Percentiles rank a stretch among this genome's conserved stretches.
These are phyloP conservation scores for Hypoxylon sp. DNA, from an alignment of 2,329 filamentous ascomycete genomes.

Conservation along the genomic window DNA sequence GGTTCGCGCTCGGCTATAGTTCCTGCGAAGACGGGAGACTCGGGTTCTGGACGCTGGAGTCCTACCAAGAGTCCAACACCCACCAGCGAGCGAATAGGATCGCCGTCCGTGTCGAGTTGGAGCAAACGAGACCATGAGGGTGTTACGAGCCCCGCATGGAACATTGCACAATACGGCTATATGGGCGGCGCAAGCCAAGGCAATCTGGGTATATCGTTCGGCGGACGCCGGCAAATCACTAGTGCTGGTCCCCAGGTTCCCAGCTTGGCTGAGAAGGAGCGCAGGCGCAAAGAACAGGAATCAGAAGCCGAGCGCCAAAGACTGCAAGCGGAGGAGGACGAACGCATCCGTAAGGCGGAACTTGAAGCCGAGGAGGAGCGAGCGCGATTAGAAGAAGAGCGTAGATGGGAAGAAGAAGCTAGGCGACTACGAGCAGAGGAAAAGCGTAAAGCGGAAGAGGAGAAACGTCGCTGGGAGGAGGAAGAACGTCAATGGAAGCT, in stretches of 20 bases:
- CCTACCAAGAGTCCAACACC: slow-evolving; percentile 72
- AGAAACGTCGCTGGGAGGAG: slow-evolving; percentile 82
- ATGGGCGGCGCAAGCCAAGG: slow-evolving; percentile 98
- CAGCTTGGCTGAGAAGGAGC: slow-evolving; percentile 87
- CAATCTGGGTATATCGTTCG: slow-evolving; percentile 94
- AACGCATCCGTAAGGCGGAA: slow-evolving; percentile 63
- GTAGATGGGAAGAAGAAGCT: slow-evolving; percentile 76
- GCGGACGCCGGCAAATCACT: slow-evolving; percentile 92
- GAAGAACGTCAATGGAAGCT: slow-evolving; percentile 82
- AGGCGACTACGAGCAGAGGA: slow-evolving; percentile 71
- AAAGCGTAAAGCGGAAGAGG: slow-evolving; percentile 75
- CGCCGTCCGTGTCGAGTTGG: slow-evolving; percentile 84
- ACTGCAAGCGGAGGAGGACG: slow-evolving; percentile 67
- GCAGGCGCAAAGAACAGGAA: slow-evolving; percentile 68
- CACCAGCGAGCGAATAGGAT: slow-evolving; percentile 62
- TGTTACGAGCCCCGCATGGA: slow-evolving; percentile 91
- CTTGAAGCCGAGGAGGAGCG: slow-evolving; percentile 72
- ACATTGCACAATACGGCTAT: slow-evolving; percentile 98
- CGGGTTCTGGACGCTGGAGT: slow-evolving; percentile 70
- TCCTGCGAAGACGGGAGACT: slow-evolving; percentile 68
- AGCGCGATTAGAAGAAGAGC: slow-evolving; percentile 74
- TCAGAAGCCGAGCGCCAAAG: slow-evolving; percentile 73
- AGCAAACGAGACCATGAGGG: slow-evolving; percentile 87
- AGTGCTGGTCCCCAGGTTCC: slow-evolving; percentile 84
- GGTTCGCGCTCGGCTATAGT: slow-evolving; percentile 59